These are phyloP conservation scores for Aureobasidium lini DNA, from an alignment of 2,329 filamentous ascomycete genomes.

Conservation along the genomic window DNA sequence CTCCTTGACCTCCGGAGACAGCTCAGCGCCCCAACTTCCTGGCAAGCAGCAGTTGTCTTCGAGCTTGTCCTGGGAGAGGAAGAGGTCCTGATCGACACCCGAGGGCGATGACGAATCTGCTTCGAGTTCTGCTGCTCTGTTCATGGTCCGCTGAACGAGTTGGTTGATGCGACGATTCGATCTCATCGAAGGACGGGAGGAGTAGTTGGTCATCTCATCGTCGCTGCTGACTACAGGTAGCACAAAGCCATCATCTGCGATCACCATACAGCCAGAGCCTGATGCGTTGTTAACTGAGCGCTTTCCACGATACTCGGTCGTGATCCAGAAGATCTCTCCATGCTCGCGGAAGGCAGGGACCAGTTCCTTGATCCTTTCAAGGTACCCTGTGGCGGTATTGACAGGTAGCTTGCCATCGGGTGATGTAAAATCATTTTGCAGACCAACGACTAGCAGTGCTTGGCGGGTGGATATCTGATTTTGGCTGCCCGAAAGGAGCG, in stretches of 20 bases:
- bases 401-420: conserved; percentile 61
- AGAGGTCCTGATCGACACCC: conserved; percentile 38
- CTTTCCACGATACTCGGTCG: conserved; percentile 54
- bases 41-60: conserved; percentile 36
- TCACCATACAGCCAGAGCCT: conserved; percentile 10
- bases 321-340: conserved; percentile 77
- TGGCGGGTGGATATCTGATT: conserved; percentile 52
- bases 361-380: conserved; percentile 59
- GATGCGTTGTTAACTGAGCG: conserved; percentile 10
- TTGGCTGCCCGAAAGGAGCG: conserved; percentile 37
- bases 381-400: conserved; percentile 53
- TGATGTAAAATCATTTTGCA: conserved; percentile 83
- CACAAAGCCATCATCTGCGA: background rate
- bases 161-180: conserved; percentile 5
- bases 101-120: background rate
- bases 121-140: conserved; percentile 4
- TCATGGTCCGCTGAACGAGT: conserved; percentile 15
- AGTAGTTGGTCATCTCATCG: background rate
- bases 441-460: conserved; percentile 75
- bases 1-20: conserved; percentile 41
- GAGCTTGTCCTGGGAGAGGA: conserved; percentile 32
- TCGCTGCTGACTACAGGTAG: conserved; percentile 5
- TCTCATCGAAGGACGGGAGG: background rate
- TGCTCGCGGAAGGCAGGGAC: conserved; percentile 64
- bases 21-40: conserved; percentile 41